phyloP scores from a whole-genome alignment of 495 filamentous ascomycete genomes.

The Sabuloglossum arenarium region DNA sequence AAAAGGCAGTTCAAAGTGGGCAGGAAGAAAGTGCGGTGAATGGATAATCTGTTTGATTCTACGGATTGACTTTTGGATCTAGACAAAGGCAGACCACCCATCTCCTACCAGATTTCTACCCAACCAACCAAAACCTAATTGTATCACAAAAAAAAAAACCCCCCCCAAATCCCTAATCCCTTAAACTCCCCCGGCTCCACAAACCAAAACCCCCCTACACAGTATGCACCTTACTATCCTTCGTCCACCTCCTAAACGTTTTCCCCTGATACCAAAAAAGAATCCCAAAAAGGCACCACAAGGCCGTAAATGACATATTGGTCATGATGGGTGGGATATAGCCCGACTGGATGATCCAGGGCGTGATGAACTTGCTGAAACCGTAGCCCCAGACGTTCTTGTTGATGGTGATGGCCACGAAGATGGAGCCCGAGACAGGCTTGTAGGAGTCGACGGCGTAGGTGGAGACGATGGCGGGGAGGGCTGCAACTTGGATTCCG shows the following conservation, averaged over 20 bases:
- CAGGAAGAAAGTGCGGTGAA: too few relatives aligned
- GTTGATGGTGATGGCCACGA: constrained; percentile 21
- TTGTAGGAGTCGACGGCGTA: constrained; percentile 21
- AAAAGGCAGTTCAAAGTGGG: too few relatives aligned
- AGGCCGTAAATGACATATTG: constrained; percentile 5
- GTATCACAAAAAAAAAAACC: too few relatives aligned
- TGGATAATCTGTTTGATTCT: too few relatives aligned
- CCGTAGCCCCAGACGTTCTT: constrained; percentile 24
- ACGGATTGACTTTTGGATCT: too few relatives aligned
- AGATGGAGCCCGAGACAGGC: constrained; percentile 19
- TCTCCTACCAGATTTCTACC: too few relatives aligned
- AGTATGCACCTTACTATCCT: constrained; percentile 1
- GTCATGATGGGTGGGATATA: constrained; percentile 17
- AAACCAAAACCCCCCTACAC: neutral
- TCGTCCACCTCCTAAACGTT: neutral
- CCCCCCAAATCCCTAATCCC: too few relatives aligned
- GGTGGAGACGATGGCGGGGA: constrained; percentile 18
- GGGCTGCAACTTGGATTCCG: constrained; percentile 19
- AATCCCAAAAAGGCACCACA: constrained; percentile 2
- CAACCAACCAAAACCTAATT: too few relatives aligned
- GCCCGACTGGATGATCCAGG: constrained; percentile 9
- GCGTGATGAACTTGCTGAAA: constrained; percentile 17
- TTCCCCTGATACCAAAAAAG: neutral
- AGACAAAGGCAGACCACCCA: too few relatives aligned
- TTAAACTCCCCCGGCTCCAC: too few relatives aligned